These are phyloP conservation scores for Populus tomentosa DNA, from an alignment of 441 rosid species.

Conservation along the genomic window DNA sequence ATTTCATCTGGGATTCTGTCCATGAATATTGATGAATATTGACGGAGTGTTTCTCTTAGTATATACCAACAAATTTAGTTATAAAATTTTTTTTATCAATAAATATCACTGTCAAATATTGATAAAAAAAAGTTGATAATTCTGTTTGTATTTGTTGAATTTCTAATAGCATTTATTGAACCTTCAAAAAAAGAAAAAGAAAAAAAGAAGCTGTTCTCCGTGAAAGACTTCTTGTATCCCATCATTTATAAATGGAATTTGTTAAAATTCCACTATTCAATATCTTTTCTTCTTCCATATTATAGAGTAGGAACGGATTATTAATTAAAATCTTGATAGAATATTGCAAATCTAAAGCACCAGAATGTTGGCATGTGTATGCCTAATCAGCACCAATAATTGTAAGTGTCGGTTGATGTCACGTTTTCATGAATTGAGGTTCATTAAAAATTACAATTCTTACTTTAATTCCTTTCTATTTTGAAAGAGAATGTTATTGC, in stretches of 20 bases:
- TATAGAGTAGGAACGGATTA: not conserved
- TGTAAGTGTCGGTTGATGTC: not conserved
- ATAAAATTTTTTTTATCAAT: no score
- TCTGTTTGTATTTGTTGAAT: no score
- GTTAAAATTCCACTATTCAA: not conserved
- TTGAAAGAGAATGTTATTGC: not conserved
- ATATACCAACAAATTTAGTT: no score
- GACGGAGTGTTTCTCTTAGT: no score
- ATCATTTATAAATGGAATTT: not conserved
- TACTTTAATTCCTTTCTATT: not conserved
- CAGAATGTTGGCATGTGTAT: not conserved
- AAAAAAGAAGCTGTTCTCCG: not conserved
- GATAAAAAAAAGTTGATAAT: no score
- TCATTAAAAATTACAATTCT: no score
- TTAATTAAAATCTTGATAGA: not conserved
- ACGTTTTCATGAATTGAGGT: not conserved
- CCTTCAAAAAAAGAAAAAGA: no score
- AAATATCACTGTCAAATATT: no score
- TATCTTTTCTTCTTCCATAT: not conserved
- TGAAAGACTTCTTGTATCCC: not conserved
- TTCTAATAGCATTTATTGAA: no score
- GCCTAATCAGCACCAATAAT: not conserved
- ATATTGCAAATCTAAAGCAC: not conserved
- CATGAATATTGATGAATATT: no score
- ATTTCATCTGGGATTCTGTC: no score